Evolutionary conservation across 2,329 filamentous ascomycete genomes (phyloP).

Genomic region (Cercospora zeina): DNA sequence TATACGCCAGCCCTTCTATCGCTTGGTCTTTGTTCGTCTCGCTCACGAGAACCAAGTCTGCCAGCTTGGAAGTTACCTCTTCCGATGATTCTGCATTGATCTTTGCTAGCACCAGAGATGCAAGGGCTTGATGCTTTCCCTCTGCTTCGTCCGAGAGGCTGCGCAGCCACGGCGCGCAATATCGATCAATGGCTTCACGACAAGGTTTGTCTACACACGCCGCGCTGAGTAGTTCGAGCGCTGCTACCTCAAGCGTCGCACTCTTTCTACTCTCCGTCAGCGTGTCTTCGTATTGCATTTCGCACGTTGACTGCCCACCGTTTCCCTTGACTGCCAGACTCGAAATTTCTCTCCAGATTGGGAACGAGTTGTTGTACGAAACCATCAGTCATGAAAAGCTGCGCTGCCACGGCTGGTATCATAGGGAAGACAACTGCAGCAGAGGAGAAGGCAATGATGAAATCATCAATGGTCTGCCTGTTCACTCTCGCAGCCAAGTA

Average conservation of each 20-base stretch:
- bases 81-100: constrained; percentile 41
- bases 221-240: constrained; percentile 85
- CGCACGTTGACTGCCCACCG: constrained; percentile 27
- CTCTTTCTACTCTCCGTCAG: constrained; percentile 66
- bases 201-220: constrained; percentile 84
- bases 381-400: constrained; percentile 83
- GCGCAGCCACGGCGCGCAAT: constrained; percentile 84
- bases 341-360: constrained; percentile 55
- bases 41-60: constrained; percentile 40
- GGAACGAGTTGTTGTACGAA: constrained; percentile 73
- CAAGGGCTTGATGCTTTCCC: constrained; percentile 42
- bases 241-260: constrained; percentile 79
- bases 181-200: constrained; percentile 77
- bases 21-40: constrained; percentile 58
- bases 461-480: constrained; percentile 79
- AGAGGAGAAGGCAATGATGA: constrained; percentile 91
- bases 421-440: constrained; percentile 85
- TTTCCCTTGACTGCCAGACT: constrained; percentile 37
- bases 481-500: constrained; percentile 73
- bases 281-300: constrained; percentile 19
- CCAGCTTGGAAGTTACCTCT: constrained; percentile 36
- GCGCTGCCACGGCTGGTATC: constrained; percentile 69
- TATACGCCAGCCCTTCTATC: constrained; percentile 89
- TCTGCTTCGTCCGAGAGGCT: constrained; percentile 63
- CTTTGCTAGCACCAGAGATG: constrained; percentile 58